These are phyloP conservation scores for Penicillium alfredii DNA, from an alignment of 495 filamentous ascomycete genomes.

Conservation along the genomic window DNA sequence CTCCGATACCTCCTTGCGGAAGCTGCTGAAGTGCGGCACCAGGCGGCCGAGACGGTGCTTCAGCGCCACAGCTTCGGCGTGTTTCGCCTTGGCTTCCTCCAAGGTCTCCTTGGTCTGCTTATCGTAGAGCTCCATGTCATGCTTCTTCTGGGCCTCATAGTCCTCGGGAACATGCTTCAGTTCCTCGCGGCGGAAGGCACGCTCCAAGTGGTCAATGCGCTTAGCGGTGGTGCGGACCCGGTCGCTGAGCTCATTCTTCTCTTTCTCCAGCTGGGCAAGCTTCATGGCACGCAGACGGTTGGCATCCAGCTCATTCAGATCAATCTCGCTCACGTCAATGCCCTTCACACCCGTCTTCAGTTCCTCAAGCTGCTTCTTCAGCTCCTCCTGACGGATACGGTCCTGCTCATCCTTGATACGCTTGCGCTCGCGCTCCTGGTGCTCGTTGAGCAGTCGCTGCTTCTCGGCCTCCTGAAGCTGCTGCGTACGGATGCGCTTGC, in stretches of 20 bases:
- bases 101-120: conserved; percentile 67
- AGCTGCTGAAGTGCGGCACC: conserved; percentile 72
- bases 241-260: conserved; percentile 91
- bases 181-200: conserved; percentile 92
- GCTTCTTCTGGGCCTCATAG: conserved; percentile 76
- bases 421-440: conserved; percentile 81
- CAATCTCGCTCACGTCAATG: conserved; percentile 69
- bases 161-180: conserved; percentile 84
- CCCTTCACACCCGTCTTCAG: conserved; percentile 81
- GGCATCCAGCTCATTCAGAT: conserved; percentile 79
- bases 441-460: conserved; percentile 80
- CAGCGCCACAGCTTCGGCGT: conserved; percentile 81
- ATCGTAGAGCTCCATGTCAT: conserved; percentile 76
- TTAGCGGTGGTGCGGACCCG: conserved; percentile 87
- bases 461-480: conserved; percentile 83
- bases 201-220: conserved; percentile 95
- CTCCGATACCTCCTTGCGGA: conserved; percentile 71
- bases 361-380: conserved; percentile 92
- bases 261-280: conserved; percentile 89
- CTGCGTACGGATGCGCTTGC: conserved; percentile 75
- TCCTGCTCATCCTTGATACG: conserved; percentile 85
- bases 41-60: conserved; percentile 86
- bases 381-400: conserved; percentile 85
- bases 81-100: conserved; percentile 75
- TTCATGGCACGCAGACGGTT: conserved; percentile 88